These are phyloP conservation scores for Saturnispora dispora DNA, from an alignment of 805 yeast genomes.

Conservation along the genomic window DNA sequence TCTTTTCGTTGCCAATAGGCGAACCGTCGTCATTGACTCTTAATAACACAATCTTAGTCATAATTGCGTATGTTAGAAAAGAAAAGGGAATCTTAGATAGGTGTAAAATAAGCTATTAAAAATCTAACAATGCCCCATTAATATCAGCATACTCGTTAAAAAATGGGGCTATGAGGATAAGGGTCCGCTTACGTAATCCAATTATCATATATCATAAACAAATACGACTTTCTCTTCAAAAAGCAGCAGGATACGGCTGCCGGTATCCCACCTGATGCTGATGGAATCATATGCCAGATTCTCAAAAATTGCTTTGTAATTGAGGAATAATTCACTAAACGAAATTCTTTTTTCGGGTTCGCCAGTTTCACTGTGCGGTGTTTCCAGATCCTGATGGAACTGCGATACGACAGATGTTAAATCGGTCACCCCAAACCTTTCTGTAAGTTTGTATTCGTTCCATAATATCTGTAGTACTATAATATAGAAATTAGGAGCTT, in stretches of 20 bases:
- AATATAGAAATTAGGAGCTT: conserved; percentile 21
- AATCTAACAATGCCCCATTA: background rate
- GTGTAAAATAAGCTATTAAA: background rate
- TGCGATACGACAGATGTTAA: conserved; percentile 1
- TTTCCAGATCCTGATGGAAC: background rate
- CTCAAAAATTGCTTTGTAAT: conserved; percentile 17
- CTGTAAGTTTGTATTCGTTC: conserved; percentile 6
- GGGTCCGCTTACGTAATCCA: background rate
- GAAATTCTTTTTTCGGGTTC: conserved; percentile 1
- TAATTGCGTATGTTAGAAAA: conserved; percentile 7
- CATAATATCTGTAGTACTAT: conserved; percentile 21
- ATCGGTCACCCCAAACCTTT: conserved; percentile 3
- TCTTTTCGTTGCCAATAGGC: conserved; percentile 31
- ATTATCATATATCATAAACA: conserved; percentile 15
- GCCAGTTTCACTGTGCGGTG: background rate
- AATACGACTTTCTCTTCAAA: conserved; percentile 18
- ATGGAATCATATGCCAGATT: conserved; percentile 14
- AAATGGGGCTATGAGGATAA: background rate
- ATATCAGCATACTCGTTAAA: background rate
- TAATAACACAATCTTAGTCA: conserved; percentile 35
- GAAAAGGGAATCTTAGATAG: background rate
- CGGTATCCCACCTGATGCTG: conserved; percentile 19
- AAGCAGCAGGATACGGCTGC: conserved; percentile 16
- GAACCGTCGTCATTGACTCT: conserved; percentile 40
- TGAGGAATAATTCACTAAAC: conserved; percentile 17